A percentile compares a stretch with the other conserved stretches of the same genome.
These are phyloP conservation scores for Eucalyptus victrix DNA, from an alignment of 345 rosid genomes.

Conservation along the genomic window DNA sequence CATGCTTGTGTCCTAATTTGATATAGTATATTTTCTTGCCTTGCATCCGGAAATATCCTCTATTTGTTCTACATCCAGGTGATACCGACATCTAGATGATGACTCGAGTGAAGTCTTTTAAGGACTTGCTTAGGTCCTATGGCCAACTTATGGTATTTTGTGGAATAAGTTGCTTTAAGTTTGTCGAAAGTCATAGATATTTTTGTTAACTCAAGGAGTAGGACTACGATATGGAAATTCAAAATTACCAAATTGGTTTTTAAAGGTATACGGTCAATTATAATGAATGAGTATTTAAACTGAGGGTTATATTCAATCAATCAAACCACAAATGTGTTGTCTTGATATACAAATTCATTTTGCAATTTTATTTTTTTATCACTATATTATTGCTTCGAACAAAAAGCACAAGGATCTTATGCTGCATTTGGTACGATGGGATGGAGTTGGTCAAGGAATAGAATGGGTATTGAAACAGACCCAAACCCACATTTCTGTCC, in stretches of 20 bases:
- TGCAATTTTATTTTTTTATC: neutral
- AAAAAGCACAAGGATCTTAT: neutral
- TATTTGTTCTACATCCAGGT: neutral
- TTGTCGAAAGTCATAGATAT: neutral
- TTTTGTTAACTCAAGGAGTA: neutral
- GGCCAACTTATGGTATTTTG: neutral
- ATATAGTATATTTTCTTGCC: too few relatives aligned
- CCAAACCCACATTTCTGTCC: neutral
- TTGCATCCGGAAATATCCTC: neutral
- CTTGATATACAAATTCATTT: neutral
- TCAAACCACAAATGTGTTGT: neutral
- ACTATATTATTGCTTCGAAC: neutral
- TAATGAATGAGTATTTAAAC: neutral
- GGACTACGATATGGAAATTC: neutral
- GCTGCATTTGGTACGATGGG: neutral
- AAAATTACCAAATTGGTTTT: neutral
- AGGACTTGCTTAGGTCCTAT: neutral
- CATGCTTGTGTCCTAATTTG: too few relatives aligned
- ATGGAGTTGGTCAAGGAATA: neutral
- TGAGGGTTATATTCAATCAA: neutral
- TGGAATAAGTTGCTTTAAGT: neutral
- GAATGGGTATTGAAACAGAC: neutral
- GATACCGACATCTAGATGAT: neutral
- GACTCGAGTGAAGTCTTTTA: too few relatives aligned
- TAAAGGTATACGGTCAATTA: neutral